Evolutionary conservation across 192 early-diverging fungal species (phyloP), one percentile per base, ranked within the genome.

Genomic region (Allomyces macrogynus): DNA sequence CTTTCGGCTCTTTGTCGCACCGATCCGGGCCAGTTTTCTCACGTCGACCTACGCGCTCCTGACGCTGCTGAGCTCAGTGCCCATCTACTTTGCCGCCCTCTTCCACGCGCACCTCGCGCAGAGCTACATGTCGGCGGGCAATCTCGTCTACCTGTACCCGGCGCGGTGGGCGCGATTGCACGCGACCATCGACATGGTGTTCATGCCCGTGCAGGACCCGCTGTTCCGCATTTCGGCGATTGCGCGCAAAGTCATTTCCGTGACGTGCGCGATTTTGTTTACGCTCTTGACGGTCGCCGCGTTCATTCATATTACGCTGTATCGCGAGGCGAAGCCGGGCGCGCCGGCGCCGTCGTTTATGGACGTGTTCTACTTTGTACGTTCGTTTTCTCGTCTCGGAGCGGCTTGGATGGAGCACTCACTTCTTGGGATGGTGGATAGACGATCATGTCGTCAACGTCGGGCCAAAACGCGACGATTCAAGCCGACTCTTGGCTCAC

Each of bases 241-340:
- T 69, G 78, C 76, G n/a, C 81, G 85, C 62, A 87, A 89, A 61
- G 81, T 75, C 23, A 62, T 84, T 49, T 73, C 77, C 5, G 70
- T 83, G 23, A 75, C 76, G 32, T 74, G 80, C 0, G 76, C 83
- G 0, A 86, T 89, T 62, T 79, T 87, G 25, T 82, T 81, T 49
- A 86, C 85, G 1, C 75, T 89, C 44, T 69, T 87, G 61, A 84
- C 84, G 3, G 84, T 88, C 62, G 79, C 86, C 0, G 86, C 84
- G 24, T 81, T 81, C 64, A 82, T 86, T 12, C 87, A 89, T 43
- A 71, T 81, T 10, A 76, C 81, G 69, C 74, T 84, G 9, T 82
- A 73, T 64, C 32, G 32, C 32, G 32, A 40, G 32, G 32, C 32
- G 32, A 40, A 40, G 8, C 32, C 32, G 32, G 32, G 32, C 32